These are phyloP conservation scores for Chiua sp. DNA, from an alignment of 1,284 basidiomycete species.

Conservation along the genomic window DNA sequence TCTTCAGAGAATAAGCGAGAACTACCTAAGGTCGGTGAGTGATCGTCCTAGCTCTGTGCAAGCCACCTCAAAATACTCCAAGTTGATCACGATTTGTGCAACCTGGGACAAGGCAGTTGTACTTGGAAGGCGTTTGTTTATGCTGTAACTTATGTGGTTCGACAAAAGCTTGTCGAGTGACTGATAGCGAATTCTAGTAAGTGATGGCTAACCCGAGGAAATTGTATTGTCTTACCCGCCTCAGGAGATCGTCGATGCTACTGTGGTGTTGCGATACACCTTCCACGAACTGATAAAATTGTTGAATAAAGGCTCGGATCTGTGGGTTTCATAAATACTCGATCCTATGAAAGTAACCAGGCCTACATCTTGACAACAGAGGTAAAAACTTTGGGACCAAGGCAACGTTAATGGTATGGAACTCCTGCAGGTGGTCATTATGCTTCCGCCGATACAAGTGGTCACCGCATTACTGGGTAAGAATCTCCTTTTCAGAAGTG, in stretches of 20 bases:
- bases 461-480: slow-evolving; percentile 59
- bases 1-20: slow-evolving; percentile 14
- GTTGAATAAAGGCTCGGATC: slow-evolving; percentile 93
- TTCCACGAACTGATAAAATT: slow-evolving; percentile 97
- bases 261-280: slow-evolving; percentile 92
- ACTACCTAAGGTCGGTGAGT: slow-evolving; percentile 79
- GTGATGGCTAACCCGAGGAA: not conserved
- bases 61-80: slow-evolving; percentile 91
- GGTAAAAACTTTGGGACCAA: slow-evolving; percentile 95
- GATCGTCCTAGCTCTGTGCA: slow-evolving; percentile 90
- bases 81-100: slow-evolving; percentile 92
- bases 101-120: slow-evolving; percentile 92
- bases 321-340: slow-evolving; percentile 34
- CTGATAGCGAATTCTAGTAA: slow-evolving; percentile 46
- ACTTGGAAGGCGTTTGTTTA: slow-evolving; percentile 72
- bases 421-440: slow-evolving; percentile 49
- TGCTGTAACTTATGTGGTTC: slow-evolving; percentile 80
- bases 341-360: not conserved
- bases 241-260: slow-evolving; percentile 92
- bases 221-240: slow-evolving; percentile 64
- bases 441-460: not conserved
- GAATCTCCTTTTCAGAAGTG: slow-evolving; percentile 65
- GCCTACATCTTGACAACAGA: slow-evolving; percentile 91
- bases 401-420: slow-evolving; percentile 82
- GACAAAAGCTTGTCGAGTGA: slow-evolving; percentile 88